Evolutionary conservation across 129 eudicot species (phyloP), one percentile per base, ranked within the genome.

Genomic region (Mikania micrantha): DNA sequence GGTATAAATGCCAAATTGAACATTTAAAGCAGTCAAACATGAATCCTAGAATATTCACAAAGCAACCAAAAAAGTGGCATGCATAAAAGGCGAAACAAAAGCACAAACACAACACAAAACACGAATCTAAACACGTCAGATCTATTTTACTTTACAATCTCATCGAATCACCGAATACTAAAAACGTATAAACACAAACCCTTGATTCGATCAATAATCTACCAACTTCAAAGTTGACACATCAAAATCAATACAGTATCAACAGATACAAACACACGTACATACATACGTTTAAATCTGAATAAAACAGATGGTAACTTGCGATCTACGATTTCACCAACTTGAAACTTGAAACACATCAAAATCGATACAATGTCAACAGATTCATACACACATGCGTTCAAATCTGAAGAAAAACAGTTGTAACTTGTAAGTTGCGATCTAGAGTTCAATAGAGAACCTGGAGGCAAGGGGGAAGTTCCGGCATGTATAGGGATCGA

Each of bases 381-480:
- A 60, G 15, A 68, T 38, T 17, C 34, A 60, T 7, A 17, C 9
- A 27, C 4, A 40, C 13, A 65, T 28, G 10, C 15, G 13, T 28
- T 25, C 31, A 73, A 49, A 73, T 63, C 75, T 12, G 59, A 31
- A 31, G 22, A 58, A 41, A 41, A 34, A 29, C 10, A 42, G 49
- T 41, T 57, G 5, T 3, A n/a, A n/a, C n/a, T n/a, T n/a, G n/a
- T 7, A 57, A 56, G 40, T 56, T 38, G 74, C 11, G 25, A 59
- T 2, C 21, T 44, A 42, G 31, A 31, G 21, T 31, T 58, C 12
- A 34, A 17, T 24, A 42, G n/a, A 21, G 11, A 17, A 93, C 99
- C 96, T 93, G 95, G 77, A 93, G 96, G 64, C 99, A 93, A 11
- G 99, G 99, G 1, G 99, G 99, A 24, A 93, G 90, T 10, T 84